Base-by-base conservation (phyloP, 2,329 filamentous ascomycete genomes). In the Pleoardoris graminearum region DNA sequence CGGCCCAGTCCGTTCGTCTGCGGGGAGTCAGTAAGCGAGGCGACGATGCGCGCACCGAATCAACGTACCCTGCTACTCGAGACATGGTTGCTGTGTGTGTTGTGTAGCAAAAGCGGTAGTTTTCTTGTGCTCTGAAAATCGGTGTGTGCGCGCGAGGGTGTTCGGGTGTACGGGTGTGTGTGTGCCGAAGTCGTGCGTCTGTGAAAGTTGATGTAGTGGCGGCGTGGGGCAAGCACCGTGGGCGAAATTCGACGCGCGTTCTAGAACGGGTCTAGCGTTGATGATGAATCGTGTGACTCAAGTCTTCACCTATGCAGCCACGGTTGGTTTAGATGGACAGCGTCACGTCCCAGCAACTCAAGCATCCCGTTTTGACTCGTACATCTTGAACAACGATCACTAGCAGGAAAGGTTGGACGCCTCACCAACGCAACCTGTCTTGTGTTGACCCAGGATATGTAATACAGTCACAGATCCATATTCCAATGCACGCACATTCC, bases 1-100 rank as follows among this genome's bases (percentile, higher is more conserved):
- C 69, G 45, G 94, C 93, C 93, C 93, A 97, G 83, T 97, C 92
- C 72, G 82, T 82, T 70, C 82, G 81, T 73, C 79, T 82, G 47
- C 30, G 48, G 22, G 25, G 7, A 42, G 50, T 55, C 41, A 63
- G 55, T 45, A 38, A 22, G 22, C n/a, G 43, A 25, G 23, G 8
- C 23, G 8, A 25, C 16, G 44, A 39, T 21, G 23, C 7, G 32
- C 7, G 14, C 25, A 32, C 3, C 30, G 17, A 27, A 41, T 23
- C 17, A 16, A 53, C 69, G 53, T 54, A 72, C 71, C 70, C 70
- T 68, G 68, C 70, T 61, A 67, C 65, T 62, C 67, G 67, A 58
- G 70, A 73, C 71, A 74, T 74, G 44, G 53, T 64, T 55, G 58
- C 50, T 53, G 51, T 44, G 25, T 57, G 25, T 57, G 25, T 50